phyloP scores from a whole-genome alignment of 1,284 basidiomycete genomes.

The Malassezia furfur region DNA sequence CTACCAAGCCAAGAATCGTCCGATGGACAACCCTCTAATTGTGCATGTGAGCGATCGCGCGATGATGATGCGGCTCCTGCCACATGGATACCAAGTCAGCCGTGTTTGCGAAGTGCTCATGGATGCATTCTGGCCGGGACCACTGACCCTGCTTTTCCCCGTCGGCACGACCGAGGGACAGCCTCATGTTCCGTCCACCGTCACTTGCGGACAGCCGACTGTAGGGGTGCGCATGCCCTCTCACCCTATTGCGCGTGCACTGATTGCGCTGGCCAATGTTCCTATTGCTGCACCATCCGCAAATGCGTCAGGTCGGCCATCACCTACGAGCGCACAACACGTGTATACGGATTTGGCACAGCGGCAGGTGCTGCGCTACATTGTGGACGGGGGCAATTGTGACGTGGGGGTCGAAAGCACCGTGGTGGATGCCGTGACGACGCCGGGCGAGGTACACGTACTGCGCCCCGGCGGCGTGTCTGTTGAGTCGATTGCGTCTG shows the following conservation, averaged over 20 bases:
- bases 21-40: constrained; percentile 92
- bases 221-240: constrained; percentile 90
- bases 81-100: constrained; percentile 18
- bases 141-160: constrained; percentile 85
- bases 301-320: constrained; percentile 86
- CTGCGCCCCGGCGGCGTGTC: constrained; percentile 86
- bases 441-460: constrained; percentile 62
- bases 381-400: constrained; percentile 87
- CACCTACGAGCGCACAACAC: constrained; percentile 82
- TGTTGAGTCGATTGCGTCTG: constrained; percentile 59
- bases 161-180: constrained; percentile 15
- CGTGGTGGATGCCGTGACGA: constrained; percentile 66
- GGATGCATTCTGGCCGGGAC: constrained; percentile 83
- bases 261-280: constrained; percentile 65
- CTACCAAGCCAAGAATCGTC: constrained; percentile 82
- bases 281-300: constrained; percentile 92
- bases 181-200: constrained; percentile 28
- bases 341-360: constrained; percentile 65
- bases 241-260: constrained; percentile 79
- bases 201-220: constrained; percentile 67
- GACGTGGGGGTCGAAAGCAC: constrained; percentile 88
- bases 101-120: constrained; percentile 51
- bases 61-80: constrained; percentile 62
- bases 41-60: constrained; percentile 78
- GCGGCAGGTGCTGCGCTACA: constrained; percentile 55